Base-by-base conservation (phyloP, 495 filamentous ascomycete species). In the Chlorociboria aeruginascens region DNA sequence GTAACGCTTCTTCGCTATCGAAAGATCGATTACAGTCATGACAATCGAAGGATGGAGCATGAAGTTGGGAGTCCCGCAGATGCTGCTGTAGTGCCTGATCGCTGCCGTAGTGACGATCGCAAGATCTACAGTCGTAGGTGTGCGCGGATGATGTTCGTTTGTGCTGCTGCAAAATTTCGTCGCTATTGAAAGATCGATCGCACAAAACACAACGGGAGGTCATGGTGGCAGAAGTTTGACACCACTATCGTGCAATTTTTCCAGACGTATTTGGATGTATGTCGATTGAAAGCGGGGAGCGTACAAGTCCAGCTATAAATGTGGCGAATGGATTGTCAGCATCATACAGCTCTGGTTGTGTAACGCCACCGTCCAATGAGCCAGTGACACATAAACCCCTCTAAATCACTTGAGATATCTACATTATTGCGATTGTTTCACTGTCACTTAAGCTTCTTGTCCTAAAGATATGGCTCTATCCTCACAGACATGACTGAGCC, bases 41-140 rank as follows among this genome's bases (percentile, higher is more conserved):
- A 46, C 51, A 56, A 17, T 52, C 35, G 33, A 52, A 52, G 43
- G 49, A 51, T 13, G 49, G 49, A 7, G 43, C 49, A 40, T 52
- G 49, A 1, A 28, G 43, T 40, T 35, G 43, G 41, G 43, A 47
- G n/a, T 40, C 28, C 36, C 35, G 34, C 33, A 40, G 29, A 17
- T 52, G 49, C 43, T 52, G 43, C 17, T 46, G 32, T 16, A 55
- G 34, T 7, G 38, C 49, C 37, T 52, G 43, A 20, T 43, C 28
- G 36, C 43, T 52, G 16, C 25, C 35, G 34, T 16, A 33, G 14
- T 12, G 29, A 40, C 6, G 8, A 2, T 29, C 2, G 17, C 33
- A 44, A 12, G 11, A 12, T n/a, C 7, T 40, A 36, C 51, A 57
- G 49, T 52, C 33, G 31, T 34, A 47, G 44, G 41, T 9, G 39